A percentile compares a stretch with the other conserved stretches of the same genome.
Conservation (phyloP, 306 rosid genomes). For the Lathyrus oleraceus region DNA sequence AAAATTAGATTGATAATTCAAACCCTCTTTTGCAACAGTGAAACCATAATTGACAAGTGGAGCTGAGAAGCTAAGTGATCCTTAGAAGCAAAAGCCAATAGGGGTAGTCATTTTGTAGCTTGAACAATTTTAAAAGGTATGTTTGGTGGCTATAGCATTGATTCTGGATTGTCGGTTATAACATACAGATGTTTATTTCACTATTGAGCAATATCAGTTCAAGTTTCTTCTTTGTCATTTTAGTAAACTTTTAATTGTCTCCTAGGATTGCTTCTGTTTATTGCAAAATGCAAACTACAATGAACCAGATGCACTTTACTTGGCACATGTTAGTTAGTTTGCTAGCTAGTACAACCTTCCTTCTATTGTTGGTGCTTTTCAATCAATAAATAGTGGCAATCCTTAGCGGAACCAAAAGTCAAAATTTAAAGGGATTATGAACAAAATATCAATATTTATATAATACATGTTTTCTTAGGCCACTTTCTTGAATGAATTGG, state of each 20-base stretch:
- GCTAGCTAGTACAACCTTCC: too few relatives aligned
- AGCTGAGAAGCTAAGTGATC: slow-evolving; percentile 26
- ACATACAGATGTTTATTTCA: neutral
- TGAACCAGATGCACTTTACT: neutral
- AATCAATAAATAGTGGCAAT: too few relatives aligned
- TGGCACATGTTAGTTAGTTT: too few relatives aligned
- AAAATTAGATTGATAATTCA: slow-evolving; percentile 30
- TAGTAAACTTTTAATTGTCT: slow-evolving; percentile 22
- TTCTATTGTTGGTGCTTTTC: too few relatives aligned
- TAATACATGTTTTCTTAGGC: too few relatives aligned
- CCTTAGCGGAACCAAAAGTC: too few relatives aligned
- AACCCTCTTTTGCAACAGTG: too few relatives aligned
- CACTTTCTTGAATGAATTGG: too few relatives aligned
- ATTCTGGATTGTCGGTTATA: too few relatives aligned
- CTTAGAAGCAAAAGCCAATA: slow-evolving; percentile 23
- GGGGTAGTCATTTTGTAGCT: slow-evolving; percentile 43
- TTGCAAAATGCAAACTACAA: neutral
- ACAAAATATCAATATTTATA: too few relatives aligned
- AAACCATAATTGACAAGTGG: slow-evolving; percentile 43
- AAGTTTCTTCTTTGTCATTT: neutral
- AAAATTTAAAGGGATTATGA: too few relatives aligned
- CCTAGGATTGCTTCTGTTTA: neutral
- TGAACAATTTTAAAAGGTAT: slow-evolving; percentile 51
- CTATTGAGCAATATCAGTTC: slow-evolving; percentile 38
- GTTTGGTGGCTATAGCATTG: slow-evolving; percentile 42